Conservation (phyloP, 2,329 filamentous ascomycete species). For the Daldinia sp. region DNA sequence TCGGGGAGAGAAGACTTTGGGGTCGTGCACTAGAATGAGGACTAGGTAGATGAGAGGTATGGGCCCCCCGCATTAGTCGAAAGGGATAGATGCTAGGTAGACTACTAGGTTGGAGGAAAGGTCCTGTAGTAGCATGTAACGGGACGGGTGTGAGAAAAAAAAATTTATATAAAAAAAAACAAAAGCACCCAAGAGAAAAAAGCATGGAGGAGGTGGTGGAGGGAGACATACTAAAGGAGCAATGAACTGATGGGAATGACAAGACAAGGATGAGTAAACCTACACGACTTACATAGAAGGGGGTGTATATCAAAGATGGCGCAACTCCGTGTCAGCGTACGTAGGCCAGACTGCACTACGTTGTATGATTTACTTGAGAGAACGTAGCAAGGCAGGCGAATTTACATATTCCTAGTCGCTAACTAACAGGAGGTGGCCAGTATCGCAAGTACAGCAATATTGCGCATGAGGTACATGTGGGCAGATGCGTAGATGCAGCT, state of each 20-base stretch:
- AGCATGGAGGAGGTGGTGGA: slow-evolving; percentile 37
- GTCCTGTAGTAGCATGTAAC: slow-evolving; percentile 23
- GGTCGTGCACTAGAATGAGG: slow-evolving; percentile 29
- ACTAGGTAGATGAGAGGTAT: slow-evolving; percentile 33
- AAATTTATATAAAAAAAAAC: not conserved
- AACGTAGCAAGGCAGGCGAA: slow-evolving; percentile 22
- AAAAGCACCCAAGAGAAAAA: slow-evolving; percentile 19
- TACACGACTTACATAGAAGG: slow-evolving; percentile 27
- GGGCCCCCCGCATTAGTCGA: slow-evolving; percentile 41
- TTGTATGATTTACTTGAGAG: slow-evolving; percentile 27
- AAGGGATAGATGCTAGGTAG: slow-evolving; percentile 33
- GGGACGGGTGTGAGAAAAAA: slow-evolving; percentile 21
- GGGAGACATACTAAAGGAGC: slow-evolving; percentile 39
- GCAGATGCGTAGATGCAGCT: slow-evolving; percentile 25
- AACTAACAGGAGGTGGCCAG: slow-evolving; percentile 9
- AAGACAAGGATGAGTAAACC: slow-evolving; percentile 39
- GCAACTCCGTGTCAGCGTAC: slow-evolving; percentile 19
- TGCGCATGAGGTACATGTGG: slow-evolving; percentile 15
- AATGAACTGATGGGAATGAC: slow-evolving; percentile 41
- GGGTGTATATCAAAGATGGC: slow-evolving; percentile 30
- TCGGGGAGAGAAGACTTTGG: slow-evolving; percentile 33
- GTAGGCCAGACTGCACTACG: slow-evolving; percentile 26
- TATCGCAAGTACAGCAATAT: slow-evolving; percentile 15
- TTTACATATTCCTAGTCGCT: slow-evolving; percentile 15
- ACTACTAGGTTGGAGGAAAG: slow-evolving; percentile 12